Base-by-base conservation (phyloP, 2,329 filamentous ascomycete genomes). In the Curvularia sp. region DNA sequence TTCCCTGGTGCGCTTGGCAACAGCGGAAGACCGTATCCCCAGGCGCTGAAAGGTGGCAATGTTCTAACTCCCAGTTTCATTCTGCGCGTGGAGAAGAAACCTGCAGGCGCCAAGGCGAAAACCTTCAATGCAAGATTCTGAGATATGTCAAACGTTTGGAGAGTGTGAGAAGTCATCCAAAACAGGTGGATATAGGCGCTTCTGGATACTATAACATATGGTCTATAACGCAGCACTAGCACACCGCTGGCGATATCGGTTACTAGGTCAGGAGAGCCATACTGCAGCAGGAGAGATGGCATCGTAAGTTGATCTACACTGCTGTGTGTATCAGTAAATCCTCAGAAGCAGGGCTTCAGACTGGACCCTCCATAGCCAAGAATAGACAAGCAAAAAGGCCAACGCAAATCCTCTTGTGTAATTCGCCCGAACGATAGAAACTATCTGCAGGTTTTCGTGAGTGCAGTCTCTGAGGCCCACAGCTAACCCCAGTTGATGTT, bases 351-450 rank as follows among this genome's bases (percentile, higher is more conserved):
- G 15, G 15, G 15, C 15, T 36, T 36, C 4, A 36, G 34, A 6
- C 34, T 36, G 5, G 34, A 15, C 18, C 34, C 15, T 36, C 34
- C 15, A 9, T 15, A 18, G 34, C 64, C 64, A 57, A 67, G 69
- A 28, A 53, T 49, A 27, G 64, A 70, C 51, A 71, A 73, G 55
- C 72, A 73, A 61, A 63, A 65, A 13, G 32, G 18, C 38, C 5
- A 30, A 15, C 45, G 36, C 45, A 50, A 28, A 50, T 50, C 48
- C 9, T 28, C n/a, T 36, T 36, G 34, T 36, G 1, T 13, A 8
- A 18, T n/a, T 36, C 4, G 15, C 15, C 15, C n/a, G 7, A 18
- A 18, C 15, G 34, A 18, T 18, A 7, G 8, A 36, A 1, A 36
- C 5, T 7, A 18, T 8, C 18, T 36, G 34, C 34, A 36, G n/a